Evolutionary conservation across 768 basidiomycete genomes (phyloP).

Genomic region (Termitomyces bulborhizus): DNA sequence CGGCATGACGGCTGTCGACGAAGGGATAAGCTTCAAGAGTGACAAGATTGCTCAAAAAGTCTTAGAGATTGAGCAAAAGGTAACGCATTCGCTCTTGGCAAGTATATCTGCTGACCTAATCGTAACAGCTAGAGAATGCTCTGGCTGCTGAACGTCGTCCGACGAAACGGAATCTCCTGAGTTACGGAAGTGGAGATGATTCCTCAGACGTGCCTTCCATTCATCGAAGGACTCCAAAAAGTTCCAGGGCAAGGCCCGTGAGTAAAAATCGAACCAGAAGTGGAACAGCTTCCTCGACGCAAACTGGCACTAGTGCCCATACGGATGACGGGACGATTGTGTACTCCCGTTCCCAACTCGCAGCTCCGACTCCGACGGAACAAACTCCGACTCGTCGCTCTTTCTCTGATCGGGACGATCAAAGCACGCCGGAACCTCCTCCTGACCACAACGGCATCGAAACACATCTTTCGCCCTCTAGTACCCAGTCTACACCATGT

Average conservation of each 20-base stretch:
- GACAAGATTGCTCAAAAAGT: conserved; percentile 89
- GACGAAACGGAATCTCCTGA: conserved; percentile 28
- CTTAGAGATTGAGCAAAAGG: conserved; percentile 87
- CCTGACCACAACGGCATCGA: conserved; percentile 21
- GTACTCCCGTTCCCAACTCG: conserved; percentile 21
- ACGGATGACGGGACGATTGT: conserved; percentile 22
- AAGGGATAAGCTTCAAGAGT: conserved; percentile 77
- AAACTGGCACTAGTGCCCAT: conserved; percentile 32
- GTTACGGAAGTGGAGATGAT: conserved; percentile 51
- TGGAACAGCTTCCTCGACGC: conserved; percentile 59
- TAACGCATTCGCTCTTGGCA: conserved; percentile 23
- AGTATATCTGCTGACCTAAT: neutral
- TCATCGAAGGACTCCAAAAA: conserved; percentile 36
- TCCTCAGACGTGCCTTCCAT: conserved; percentile 40
- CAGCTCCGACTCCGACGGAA: conserved; percentile 25
- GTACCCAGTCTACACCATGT: conserved; percentile 4
- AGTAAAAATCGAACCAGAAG: conserved; percentile 46
- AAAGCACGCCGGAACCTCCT: conserved; percentile 26
- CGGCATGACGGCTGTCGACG: conserved; percentile 82
- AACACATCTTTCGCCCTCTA: conserved; percentile 20
- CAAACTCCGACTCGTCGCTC: conserved; percentile 36
- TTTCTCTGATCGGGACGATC: conserved; percentile 31
- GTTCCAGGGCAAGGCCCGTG: conserved; percentile 21
- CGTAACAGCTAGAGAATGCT: conserved; percentile 64
- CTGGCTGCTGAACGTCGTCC: conserved; percentile 52